Conservation (phyloP, 495 filamentous ascomycete species). For the Penicillium riverlandense region DNA sequence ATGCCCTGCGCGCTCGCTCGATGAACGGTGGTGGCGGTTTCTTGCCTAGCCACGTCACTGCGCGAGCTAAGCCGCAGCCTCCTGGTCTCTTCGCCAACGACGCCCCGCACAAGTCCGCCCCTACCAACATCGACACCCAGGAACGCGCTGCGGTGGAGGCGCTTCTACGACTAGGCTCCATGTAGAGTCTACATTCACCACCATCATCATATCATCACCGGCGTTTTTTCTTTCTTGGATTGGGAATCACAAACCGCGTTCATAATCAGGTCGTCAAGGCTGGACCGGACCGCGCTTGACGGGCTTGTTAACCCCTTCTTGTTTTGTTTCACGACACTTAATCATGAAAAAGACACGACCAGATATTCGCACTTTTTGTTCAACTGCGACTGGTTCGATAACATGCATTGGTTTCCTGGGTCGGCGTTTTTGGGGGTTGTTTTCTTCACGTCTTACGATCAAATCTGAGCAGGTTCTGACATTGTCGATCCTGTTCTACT, state of each 20-base stretch:
- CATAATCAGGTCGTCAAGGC: constrained; percentile 23
- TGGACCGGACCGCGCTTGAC: constrained; percentile 22
- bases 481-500: no score
- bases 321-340: constrained; percentile 5
- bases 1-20: constrained; percentile 69
- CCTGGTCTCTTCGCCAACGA: constrained; percentile 29
- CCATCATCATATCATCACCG: constrained; percentile 5
- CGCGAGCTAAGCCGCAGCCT: constrained; percentile 24
- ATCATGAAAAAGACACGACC: constrained; percentile 6
- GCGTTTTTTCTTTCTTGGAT: constrained; percentile 16
- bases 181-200: constrained; percentile 49
- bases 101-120: constrained; percentile 26
- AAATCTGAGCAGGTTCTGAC: no score
- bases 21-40: constrained; percentile 37
- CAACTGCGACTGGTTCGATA: constrained; percentile 1
- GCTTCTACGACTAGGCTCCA: constrained; percentile 75
- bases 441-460: neutral
- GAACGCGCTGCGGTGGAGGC: constrained; percentile 83
- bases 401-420: neutral
- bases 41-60: constrained; percentile 18
- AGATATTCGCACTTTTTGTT: no score
- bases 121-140: constrained; percentile 32
- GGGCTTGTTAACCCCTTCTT: constrained; percentile 2
- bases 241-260: neutral
- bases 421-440: constrained; percentile 2